Evolutionary conservation across 768 basidiomycete genomes (phyloP).

Genomic region (Panaeolus cyanescens): DNA sequence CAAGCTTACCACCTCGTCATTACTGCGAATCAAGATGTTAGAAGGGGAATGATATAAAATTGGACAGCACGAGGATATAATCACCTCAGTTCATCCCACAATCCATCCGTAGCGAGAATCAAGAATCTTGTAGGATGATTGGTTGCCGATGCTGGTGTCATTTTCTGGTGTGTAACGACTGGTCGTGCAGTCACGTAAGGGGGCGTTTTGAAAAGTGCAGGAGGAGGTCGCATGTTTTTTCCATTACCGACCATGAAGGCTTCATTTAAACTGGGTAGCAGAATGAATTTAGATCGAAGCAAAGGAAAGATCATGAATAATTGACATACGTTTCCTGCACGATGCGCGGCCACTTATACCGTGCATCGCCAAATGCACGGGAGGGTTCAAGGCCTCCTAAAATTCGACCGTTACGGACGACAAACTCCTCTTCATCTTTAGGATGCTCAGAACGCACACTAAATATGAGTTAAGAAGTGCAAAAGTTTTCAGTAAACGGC

Average conservation of each 20-base stretch:
- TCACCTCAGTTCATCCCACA: slow-evolving; percentile 71
- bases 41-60: not conserved
- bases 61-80: not conserved
- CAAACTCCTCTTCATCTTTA: slow-evolving; percentile 65
- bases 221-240: slow-evolving; percentile 58
- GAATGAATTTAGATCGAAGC: slow-evolving; percentile 1
- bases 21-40: slow-evolving; percentile 45
- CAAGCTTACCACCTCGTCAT: slow-evolving; percentile 84
- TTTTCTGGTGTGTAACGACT: slow-evolving; percentile 76
- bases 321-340: slow-evolving; percentile 67
- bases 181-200: slow-evolving; percentile 91
- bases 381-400: slow-evolving; percentile 87
- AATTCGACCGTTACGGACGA: slow-evolving; percentile 80
- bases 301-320: not conserved
- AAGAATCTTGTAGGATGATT: slow-evolving; percentile 58
- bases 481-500: not conserved
- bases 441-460: slow-evolving; percentile 88
- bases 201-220: slow-evolving; percentile 74
- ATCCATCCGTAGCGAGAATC: slow-evolving; percentile 86
- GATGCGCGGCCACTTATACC: slow-evolving; percentile 84
- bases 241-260: slow-evolving; percentile 70
- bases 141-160: slow-evolving; percentile 49
- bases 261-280: slow-evolving; percentile 44
- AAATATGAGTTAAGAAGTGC: not conserved
- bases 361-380: slow-evolving; percentile 86